A percentile compares a stretch with the other conserved stretches of the same genome.
Evolutionary conservation across 2,329 filamentous ascomycete genomes (phyloP).

Genomic region (Penicillium sp.): DNA sequence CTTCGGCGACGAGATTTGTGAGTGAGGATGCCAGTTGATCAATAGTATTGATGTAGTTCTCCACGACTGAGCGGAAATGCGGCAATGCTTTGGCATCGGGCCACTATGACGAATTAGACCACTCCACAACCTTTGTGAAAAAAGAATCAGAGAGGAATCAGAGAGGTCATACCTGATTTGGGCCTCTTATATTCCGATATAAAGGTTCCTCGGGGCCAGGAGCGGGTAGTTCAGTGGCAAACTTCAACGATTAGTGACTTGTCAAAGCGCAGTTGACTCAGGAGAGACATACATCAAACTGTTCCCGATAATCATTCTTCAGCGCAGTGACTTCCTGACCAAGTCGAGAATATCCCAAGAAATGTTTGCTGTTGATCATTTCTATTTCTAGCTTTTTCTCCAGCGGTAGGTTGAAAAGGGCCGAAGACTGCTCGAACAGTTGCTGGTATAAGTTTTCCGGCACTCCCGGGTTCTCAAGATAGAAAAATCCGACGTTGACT

Average conservation of each 20-base stretch:
- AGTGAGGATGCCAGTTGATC: slow-evolving; percentile 20
- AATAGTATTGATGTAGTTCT: slow-evolving; percentile 21
- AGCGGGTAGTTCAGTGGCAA: slow-evolving; percentile 33
- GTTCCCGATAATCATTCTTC: slow-evolving; percentile 31
- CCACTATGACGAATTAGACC: slow-evolving; percentile 20
- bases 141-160: not conserved
- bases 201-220: slow-evolving; percentile 30
- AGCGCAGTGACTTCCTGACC: slow-evolving; percentile 31
- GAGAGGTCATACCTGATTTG: slow-evolving; percentile 26
- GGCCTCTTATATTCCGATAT: slow-evolving; percentile 31
- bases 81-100: slow-evolving; percentile 28
- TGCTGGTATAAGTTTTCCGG: not conserved
- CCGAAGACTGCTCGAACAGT: not conserved
- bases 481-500: not conserved
- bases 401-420: slow-evolving; percentile 40
- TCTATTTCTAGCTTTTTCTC: slow-evolving; percentile 46
- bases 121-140: too few relatives aligned
- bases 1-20: slow-evolving; percentile 28
- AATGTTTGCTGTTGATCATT: slow-evolving; percentile 38
- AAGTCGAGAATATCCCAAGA: slow-evolving; percentile 32
- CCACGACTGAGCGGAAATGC: slow-evolving; percentile 26
- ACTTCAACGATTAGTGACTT: slow-evolving; percentile 13
- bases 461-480: not conserved
- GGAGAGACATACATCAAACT: slow-evolving; percentile 28
- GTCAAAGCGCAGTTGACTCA: too few relatives aligned